These are phyloP conservation scores for Casuarina equisetifolia DNA, from an alignment of 306 rosid genomes.

Conservation along the genomic window DNA sequence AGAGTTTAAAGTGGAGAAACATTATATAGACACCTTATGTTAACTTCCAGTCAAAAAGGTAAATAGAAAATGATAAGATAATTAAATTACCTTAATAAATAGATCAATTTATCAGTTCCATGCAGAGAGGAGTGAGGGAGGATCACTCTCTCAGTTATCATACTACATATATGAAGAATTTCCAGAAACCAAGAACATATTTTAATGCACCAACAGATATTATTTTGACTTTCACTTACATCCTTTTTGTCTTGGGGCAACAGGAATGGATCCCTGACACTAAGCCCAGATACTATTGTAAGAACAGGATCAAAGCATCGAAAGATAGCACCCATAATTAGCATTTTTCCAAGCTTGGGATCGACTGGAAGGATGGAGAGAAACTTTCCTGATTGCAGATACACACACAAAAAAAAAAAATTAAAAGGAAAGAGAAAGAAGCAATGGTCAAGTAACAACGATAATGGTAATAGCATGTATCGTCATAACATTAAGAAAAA, in stretches of 20 bases:
- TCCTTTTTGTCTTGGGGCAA: conserved; percentile 96
- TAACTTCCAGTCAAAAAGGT: not conserved
- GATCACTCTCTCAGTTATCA: too few species aligned
- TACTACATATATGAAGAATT: conserved; percentile 10
- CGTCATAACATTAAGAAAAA: conserved; percentile 1
- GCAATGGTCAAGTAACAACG: not conserved
- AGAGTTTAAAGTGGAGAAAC: too few species aligned
- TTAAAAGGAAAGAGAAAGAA: conserved; percentile 18
- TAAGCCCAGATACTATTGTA: conserved; percentile 85
- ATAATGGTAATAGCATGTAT: conserved; percentile 6
- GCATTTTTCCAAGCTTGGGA: conserved; percentile 97
- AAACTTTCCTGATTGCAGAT: conserved; percentile 60
- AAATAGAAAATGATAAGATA: too few species aligned
- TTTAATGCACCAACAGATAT: conserved; percentile 24
- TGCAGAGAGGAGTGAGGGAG: not conserved
- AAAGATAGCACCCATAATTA: conserved; percentile 90
- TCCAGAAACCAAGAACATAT: conserved; percentile 18
- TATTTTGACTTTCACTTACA: conserved; percentile 50
- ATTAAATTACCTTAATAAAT: not conserved
- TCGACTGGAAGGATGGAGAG: conserved; percentile 94
- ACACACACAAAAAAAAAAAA: not conserved
- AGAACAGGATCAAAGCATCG: conserved; percentile 99
- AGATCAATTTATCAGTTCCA: not conserved
- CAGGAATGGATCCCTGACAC: conserved; percentile 97
- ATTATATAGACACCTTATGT: too few species aligned